Percentiles rank a stretch among this genome's conserved stretches.
These are phyloP conservation scores for Citrus glauca DNA, from an alignment of 345 rosid species.

Conservation along the genomic window DNA sequence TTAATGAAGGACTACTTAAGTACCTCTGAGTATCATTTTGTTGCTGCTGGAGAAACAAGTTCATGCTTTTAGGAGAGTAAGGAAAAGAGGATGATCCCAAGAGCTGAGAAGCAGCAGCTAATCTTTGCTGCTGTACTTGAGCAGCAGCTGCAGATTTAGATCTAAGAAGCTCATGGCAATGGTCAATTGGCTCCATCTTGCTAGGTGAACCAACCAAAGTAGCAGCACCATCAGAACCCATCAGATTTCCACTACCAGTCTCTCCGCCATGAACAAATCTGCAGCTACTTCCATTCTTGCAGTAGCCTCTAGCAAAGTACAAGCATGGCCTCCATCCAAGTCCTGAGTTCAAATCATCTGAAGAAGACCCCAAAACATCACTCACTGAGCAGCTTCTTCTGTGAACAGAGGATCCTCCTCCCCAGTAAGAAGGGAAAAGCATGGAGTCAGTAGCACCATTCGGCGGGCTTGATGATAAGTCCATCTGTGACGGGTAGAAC, in stretches of 20 bases:
- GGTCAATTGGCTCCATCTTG: constrained; percentile 62
- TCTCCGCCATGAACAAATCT: constrained; percentile 71
- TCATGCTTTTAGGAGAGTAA: constrained; percentile 63
- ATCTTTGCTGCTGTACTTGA: constrained; percentile 60
- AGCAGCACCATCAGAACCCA: constrained; percentile 30
- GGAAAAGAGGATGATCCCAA: constrained; percentile 46
- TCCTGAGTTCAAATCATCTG: constrained; percentile 58
- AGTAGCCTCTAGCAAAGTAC: constrained; percentile 87
- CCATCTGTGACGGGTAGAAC: constrained; percentile 34
- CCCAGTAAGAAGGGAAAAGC: constrained; percentile 47
- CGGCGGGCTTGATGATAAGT: constrained; percentile 36
- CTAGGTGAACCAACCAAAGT: constrained; percentile 63
- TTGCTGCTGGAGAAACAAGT: constrained; percentile 57
- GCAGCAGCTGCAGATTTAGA: constrained; percentile 53
- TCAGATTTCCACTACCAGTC: constrained; percentile 15
- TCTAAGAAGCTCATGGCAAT: constrained; percentile 71
- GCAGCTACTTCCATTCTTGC: constrained; percentile 82
- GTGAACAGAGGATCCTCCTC: constrained; percentile 37
- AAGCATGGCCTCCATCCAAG: constrained; percentile 87
- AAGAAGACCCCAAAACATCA: constrained; percentile 54
- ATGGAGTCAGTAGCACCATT: constrained; percentile 19
- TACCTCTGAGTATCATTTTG: constrained; percentile 73
- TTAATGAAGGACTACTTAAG: not conserved
- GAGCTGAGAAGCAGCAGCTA: constrained; percentile 53
- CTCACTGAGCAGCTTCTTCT: constrained; percentile 72